Evolutionary conservation across 164 flowering plant genomes (phyloP).

Genomic region (Dillenia suffruticosa): DNA sequence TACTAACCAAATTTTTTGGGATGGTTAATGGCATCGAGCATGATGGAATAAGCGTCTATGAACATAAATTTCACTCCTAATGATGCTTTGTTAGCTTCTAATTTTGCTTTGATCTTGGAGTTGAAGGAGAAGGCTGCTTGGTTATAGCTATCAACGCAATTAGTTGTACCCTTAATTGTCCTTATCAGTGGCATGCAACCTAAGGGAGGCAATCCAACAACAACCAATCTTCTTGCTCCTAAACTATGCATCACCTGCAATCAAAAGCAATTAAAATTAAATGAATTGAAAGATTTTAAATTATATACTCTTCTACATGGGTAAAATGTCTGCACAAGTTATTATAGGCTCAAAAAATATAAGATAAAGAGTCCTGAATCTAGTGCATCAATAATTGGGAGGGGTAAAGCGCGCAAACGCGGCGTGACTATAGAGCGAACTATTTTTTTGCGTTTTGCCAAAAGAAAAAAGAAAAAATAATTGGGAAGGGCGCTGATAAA

Average conservation of each 20-base stretch:
- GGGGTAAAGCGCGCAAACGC: too few relatives aligned
- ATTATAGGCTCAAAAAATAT: too few relatives aligned
- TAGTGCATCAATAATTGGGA: too few relatives aligned
- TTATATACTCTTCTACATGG: too few relatives aligned
- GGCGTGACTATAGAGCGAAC: too few relatives aligned
- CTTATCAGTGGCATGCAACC: slow-evolving; percentile 46
- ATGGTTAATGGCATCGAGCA: slow-evolving; percentile 27
- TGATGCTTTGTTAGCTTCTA: slow-evolving; percentile 7
- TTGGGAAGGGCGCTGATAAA: too few relatives aligned
- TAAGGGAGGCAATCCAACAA: slow-evolving; percentile 39
- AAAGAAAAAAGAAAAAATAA: too few relatives aligned
- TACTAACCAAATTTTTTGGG: slow-evolving; percentile 47
- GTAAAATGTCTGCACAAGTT: too few relatives aligned
- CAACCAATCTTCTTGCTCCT: slow-evolving; percentile 34
- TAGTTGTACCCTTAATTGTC: slow-evolving; percentile 15
- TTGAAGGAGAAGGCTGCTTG: slow-evolving; percentile 28
- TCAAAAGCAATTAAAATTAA: not conserved
- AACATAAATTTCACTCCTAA: slow-evolving; percentile 17
- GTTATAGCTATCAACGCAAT: slow-evolving; percentile 28
- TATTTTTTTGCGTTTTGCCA: too few relatives aligned
- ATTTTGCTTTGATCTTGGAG: slow-evolving; percentile 15
- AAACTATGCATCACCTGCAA: slow-evolving; percentile 33
- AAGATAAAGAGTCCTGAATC: too few relatives aligned
- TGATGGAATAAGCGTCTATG: slow-evolving; percentile 26
- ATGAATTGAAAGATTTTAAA: too few relatives aligned